Conservation (phyloP, 257 asterid species). For the Haberlea rhodopensis region DNA sequence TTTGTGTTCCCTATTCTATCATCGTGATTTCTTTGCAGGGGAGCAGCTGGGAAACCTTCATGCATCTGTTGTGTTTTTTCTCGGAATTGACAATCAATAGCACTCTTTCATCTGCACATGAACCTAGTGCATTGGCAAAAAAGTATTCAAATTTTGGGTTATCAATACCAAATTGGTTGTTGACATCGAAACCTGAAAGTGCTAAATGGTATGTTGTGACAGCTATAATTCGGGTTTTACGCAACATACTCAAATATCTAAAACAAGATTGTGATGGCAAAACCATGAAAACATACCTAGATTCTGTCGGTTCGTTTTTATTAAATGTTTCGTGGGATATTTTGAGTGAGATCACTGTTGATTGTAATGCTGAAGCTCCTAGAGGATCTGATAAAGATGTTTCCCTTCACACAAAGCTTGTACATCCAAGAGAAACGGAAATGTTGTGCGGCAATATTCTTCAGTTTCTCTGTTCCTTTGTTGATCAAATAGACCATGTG, state of each 20-base stretch:
- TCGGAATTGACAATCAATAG: slow-evolving; percentile 45
- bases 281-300: slow-evolving; percentile 41
- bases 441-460: slow-evolving; percentile 51
- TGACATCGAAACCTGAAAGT: slow-evolving; percentile 43
- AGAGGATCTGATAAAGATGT: slow-evolving; percentile 28
- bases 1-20: slow-evolving; percentile 15
- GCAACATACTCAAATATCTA: slow-evolving; percentile 51
- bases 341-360: slow-evolving; percentile 33
- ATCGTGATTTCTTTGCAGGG: slow-evolving; percentile 46
- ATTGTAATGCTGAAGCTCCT: slow-evolving; percentile 25
- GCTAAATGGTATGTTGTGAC: slow-evolving; percentile 47
- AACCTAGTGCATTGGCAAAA: slow-evolving; percentile 21
- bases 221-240: slow-evolving; percentile 55
- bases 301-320: slow-evolving; percentile 40
- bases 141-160: slow-evolving; percentile 30
- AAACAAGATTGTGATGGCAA: slow-evolving; percentile 45
- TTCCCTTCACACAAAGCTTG: slow-evolving; percentile 20
- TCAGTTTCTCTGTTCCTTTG: slow-evolving; percentile 69
- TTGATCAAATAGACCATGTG: slow-evolving; percentile 29
- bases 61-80: slow-evolving; percentile 52
- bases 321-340: slow-evolving; percentile 49
- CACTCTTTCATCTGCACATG: slow-evolving; percentile 31
- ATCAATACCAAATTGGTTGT: slow-evolving; percentile 28
- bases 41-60: slow-evolving; percentile 51
- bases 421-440: slow-evolving; percentile 34